Conservation (phyloP, 2,329 filamentous ascomycete species). For the Stemphylium vesicarium region DNA sequence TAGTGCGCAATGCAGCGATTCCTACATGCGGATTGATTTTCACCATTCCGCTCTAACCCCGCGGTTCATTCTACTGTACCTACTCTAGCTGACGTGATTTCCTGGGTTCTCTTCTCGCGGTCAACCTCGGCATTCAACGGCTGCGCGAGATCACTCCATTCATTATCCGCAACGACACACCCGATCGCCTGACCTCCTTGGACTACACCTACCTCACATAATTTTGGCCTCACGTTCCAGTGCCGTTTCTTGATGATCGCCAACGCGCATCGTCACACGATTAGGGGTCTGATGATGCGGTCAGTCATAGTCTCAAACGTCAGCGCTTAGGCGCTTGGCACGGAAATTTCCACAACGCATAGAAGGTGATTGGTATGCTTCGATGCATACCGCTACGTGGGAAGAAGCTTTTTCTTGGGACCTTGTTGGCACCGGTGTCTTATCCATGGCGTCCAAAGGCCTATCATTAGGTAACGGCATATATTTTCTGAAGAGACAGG, state of each 20-base stretch:
- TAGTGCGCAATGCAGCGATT: background rate
- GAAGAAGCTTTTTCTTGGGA: too few relatives aligned
- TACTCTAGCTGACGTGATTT: background rate
- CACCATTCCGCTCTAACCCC: background rate
- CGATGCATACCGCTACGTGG: background rate
- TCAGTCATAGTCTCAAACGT: background rate
- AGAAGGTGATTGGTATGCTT: background rate
- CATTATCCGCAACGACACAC: background rate
- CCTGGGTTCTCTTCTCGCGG: background rate
- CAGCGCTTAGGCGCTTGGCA: background rate
- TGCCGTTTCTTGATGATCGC: background rate
- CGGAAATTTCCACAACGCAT: background rate
- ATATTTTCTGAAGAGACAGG: too few relatives aligned
- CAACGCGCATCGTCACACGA: background rate
- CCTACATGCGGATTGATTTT: background rate
- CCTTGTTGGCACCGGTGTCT: too few relatives aligned
- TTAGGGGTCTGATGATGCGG: background rate
- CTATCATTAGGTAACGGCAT: too few relatives aligned
- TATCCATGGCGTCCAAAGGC: too few relatives aligned
- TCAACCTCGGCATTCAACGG: slow-evolving; percentile 4
- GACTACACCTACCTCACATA: background rate
- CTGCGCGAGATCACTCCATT: background rate
- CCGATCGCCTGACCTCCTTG: slow-evolving; percentile 4
- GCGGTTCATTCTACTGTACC: background rate
- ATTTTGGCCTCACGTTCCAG: background rate